Conservation (phyloP, 352 stramenopile genomes). For the Phytophthora aleatoria region DNA sequence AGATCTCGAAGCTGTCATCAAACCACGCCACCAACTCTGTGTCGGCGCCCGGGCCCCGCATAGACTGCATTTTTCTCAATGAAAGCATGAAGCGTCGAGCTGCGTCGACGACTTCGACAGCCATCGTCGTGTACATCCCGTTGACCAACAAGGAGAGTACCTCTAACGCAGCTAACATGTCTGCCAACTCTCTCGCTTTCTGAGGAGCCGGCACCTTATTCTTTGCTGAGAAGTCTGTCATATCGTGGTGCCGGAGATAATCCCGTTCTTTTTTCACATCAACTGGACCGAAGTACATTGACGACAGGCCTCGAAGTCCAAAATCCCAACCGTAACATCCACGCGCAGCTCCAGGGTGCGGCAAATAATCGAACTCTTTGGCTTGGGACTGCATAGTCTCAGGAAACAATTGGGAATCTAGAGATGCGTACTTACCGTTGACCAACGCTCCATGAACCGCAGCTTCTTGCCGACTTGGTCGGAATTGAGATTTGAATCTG, state of each 20-base stretch:
- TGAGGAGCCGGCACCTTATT: slow-evolving; percentile 3
- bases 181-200: not conserved
- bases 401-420: slow-evolving; percentile 8
- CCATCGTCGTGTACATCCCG: not conserved
- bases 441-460: not conserved
- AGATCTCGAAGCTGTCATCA: too few relatives aligned
- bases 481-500: slow-evolving; percentile 4
- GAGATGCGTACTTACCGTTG: slow-evolving; percentile 11
- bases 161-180: not conserved
- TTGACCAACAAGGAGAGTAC: too few relatives aligned
- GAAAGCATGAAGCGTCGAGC: too few relatives aligned
- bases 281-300: slow-evolving; percentile 6
- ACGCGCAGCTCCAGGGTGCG: slow-evolving; percentile 20
- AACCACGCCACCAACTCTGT: too few relatives aligned
- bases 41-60: too few relatives aligned
- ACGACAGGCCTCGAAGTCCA: slow-evolving; percentile 11
- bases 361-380: slow-evolving; percentile 13
- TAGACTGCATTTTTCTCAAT: too few relatives aligned
- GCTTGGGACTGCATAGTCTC: slow-evolving; percentile 12
- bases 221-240: slow-evolving; percentile 23
- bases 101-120: not conserved
- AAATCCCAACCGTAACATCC: slow-evolving; percentile 21
- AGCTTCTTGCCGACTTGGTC: slow-evolving; percentile 6
- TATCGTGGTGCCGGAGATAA: not conserved
- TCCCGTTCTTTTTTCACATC: slow-evolving; percentile 5